Evolutionary conservation across 2,329 filamentous ascomycete species (phyloP).

Genomic region (Tolypocladium tropicale): DNA sequence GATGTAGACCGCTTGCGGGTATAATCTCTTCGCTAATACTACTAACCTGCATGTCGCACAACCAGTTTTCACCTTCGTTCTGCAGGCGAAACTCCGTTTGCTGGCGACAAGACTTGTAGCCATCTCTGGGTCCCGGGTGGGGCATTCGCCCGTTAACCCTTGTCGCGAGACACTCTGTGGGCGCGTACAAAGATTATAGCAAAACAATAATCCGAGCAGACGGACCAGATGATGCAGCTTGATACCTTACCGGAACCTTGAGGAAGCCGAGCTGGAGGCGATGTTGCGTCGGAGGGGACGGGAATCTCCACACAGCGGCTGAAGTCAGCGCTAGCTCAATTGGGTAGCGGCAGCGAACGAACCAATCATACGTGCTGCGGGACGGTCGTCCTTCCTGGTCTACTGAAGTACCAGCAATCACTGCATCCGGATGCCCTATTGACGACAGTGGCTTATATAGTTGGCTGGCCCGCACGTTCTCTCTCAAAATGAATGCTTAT

Average conservation of each 20-base stretch:
- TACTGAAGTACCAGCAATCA: background rate
- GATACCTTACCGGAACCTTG: too few species aligned
- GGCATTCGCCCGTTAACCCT: background rate
- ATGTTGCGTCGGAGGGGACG: too few species aligned
- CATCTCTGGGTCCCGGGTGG: background rate
- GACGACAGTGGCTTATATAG: too few species aligned
- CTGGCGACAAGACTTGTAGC: slow-evolving; percentile 3
- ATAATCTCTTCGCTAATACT: too few species aligned
- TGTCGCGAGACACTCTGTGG: background rate
- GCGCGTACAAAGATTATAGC: too few species aligned
- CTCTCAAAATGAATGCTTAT: too few species aligned
- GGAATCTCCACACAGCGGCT: too few species aligned
- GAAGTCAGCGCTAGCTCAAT: slow-evolving; percentile 15
- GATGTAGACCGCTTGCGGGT: slow-evolving; percentile 5
- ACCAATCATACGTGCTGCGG: slow-evolving; percentile 15
- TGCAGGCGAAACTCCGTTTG: slow-evolving; percentile 13
- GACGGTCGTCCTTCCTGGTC: background rate
- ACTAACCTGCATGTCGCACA: slow-evolving; percentile 33
- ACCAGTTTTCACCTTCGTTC: slow-evolving; percentile 29
- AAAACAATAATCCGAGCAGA: too few species aligned
- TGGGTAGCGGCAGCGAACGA: slow-evolving; percentile 19
- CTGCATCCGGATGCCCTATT: too few species aligned
- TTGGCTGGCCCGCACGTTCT: background rate
- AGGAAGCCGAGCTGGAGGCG: too few species aligned
- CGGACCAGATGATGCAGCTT: too few species aligned